Conservation (phyloP, 164 flowering plant species). For the Kingdonia uniflora region DNA sequence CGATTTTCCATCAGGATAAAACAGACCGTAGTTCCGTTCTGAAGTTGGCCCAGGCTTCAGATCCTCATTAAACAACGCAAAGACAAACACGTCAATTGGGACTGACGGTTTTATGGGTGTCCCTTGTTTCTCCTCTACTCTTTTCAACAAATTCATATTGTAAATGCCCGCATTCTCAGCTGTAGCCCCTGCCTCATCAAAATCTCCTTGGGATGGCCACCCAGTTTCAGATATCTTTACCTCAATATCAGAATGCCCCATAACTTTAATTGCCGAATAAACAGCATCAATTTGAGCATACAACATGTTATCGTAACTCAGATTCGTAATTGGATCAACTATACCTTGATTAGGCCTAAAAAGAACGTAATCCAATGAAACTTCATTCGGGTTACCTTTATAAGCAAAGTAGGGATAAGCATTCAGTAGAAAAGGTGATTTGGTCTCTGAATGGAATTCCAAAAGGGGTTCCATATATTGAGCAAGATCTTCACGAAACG, state of each 20-base stretch:
- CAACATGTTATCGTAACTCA: constrained; percentile 84
- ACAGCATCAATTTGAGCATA: constrained; percentile 94
- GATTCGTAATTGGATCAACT: constrained; percentile 42
- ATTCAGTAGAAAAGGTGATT: constrained; percentile 77
- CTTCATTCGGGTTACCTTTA: constrained; percentile 42
- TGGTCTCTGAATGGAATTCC: constrained; percentile 46
- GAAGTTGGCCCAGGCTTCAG: constrained; percentile 83
- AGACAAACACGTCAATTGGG: constrained; percentile 61
- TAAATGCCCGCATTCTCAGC: constrained; percentile 65
- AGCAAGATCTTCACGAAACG: constrained; percentile 39
- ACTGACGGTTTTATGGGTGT: constrained; percentile 71
- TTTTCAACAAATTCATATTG: constrained; percentile 53
- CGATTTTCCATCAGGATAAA: constrained; percentile 65
- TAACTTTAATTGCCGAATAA: constrained; percentile 59
- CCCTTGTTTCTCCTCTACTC: constrained; percentile 43
- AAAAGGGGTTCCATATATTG: constrained; percentile 47
- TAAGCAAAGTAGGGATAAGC: constrained; percentile 91
- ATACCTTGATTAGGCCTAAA: constrained; percentile 56
- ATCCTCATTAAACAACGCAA: constrained; percentile 91
- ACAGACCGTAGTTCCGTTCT: constrained; percentile 88
- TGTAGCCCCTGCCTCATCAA: constrained; percentile 73
- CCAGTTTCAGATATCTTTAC: constrained; percentile 90
- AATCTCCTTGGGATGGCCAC: constrained; percentile 90
- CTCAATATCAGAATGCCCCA: constrained; percentile 71
- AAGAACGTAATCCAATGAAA: constrained; percentile 49